Conservation (phyloP, 108 stramenopile genomes). For the Skeletonema marinoi region DNA sequence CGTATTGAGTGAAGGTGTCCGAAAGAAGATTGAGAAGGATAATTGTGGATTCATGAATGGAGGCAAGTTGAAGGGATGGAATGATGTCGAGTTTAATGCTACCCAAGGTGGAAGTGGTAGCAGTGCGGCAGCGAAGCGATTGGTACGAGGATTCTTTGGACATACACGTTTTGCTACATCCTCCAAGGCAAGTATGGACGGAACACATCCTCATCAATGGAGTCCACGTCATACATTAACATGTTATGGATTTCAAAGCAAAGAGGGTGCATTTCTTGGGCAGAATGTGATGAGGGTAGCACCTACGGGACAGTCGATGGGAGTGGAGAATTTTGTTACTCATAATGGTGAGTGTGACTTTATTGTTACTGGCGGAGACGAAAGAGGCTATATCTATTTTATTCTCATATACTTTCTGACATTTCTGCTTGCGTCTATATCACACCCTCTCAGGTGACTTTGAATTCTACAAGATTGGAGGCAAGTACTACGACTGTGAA, state of each 20-base stretch:
- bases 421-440: neutral
- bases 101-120: neutral
- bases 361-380: no score
- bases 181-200: constrained; percentile 58
- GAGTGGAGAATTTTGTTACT: constrained; percentile 67
- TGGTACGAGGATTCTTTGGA: constrained; percentile 48
- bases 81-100: constrained; percentile 2
- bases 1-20: constrained; percentile 55
- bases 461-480: constrained; percentile 65
- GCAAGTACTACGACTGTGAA: constrained; percentile 59
- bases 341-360: constrained; percentile 50
- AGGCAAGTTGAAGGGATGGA: constrained; percentile 11
- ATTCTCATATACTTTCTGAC: neutral
- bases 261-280: no score
- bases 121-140: neutral
- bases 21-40: constrained; percentile 40
- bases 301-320: neutral
- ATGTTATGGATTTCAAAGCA: no score
- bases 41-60: neutral
- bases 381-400: neutral
- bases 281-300: no score
- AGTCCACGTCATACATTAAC: constrained; percentile 22
- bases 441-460: constrained; percentile 54
- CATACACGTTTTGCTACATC: constrained; percentile 80
- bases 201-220: constrained; percentile 80